A percentile compares a stretch with the other conserved stretches of the same genome.
phyloP scores from a whole-genome alignment of 31 red algal genomes.

The Odonthalia washingtoniensis region DNA sequence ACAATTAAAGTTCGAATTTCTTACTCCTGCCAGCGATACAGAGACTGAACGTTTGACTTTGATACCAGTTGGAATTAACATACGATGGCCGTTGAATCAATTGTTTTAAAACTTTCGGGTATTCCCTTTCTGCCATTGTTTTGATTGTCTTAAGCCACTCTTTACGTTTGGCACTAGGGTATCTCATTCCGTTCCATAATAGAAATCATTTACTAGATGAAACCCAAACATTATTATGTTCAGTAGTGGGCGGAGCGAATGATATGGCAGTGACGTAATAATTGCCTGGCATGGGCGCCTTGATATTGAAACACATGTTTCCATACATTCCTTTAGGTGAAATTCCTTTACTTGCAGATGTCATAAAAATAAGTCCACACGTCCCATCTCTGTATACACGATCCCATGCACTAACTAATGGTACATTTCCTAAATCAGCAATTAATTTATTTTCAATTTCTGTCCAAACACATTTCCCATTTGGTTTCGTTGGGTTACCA shows the following conservation, averaged over 20 bases:
- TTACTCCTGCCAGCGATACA: slow-evolving; percentile 45
- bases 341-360: slow-evolving; percentile 30
- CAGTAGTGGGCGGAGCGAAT: slow-evolving; percentile 26
- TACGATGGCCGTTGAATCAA: slow-evolving; percentile 35
- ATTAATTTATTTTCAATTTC: slow-evolving; percentile 20
- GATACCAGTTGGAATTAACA: slow-evolving; percentile 14
- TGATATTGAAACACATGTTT: slow-evolving; percentile 38
- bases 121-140: slow-evolving; percentile 33
- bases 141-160: slow-evolving; percentile 50
- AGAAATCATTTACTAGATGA: not conserved
- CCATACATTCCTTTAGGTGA: slow-evolving; percentile 5
- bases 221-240: slow-evolving; percentile 50
- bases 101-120: slow-evolving; percentile 27
- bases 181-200: not conserved
- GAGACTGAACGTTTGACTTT: slow-evolving; percentile 18
- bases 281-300: not conserved
- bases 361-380: slow-evolving; percentile 13
- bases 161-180: not conserved
- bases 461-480: no score
- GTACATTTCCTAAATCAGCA: slow-evolving; percentile 9
- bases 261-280: slow-evolving; percentile 36
- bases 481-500: no score
- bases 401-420: slow-evolving; percentile 29
- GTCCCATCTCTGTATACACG: slow-evolving; percentile 5
- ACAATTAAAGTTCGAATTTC: slow-evolving; percentile 30